Conservation (phyloP, 768 basidiomycete species). For the Mycena capillaripes region DNA sequence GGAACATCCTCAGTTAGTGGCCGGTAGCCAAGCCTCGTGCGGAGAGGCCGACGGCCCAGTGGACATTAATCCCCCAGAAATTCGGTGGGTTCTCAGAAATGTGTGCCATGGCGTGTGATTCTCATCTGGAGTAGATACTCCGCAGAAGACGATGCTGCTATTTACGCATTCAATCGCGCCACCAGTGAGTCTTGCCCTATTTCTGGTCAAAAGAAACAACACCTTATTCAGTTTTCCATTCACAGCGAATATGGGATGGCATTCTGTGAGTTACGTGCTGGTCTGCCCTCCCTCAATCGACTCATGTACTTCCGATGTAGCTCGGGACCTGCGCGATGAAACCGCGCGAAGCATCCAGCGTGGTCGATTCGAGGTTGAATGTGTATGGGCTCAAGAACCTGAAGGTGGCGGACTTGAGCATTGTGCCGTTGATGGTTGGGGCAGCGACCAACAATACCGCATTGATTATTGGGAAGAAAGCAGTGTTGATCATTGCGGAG, state of each 20-base stretch:
- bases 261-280: too few species aligned
- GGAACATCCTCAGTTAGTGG: background rate
- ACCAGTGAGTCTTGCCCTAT: background rate
- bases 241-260: conserved; percentile 13
- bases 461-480: too few species aligned
- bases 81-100: conserved; percentile 7
- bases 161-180: conserved; percentile 30
- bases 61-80: conserved; percentile 22
- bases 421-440: too few species aligned
- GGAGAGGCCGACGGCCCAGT: conserved; percentile 26
- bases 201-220: background rate
- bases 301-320: conserved; percentile 39
- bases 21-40: conserved; percentile 16
- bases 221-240: too few species aligned
- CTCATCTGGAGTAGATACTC: conserved; percentile 23
- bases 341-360: conserved; percentile 56
- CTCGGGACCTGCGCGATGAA: conserved; percentile 67
- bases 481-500: too few species aligned
- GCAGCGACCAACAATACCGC: too few species aligned
- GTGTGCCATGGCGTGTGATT: background rate
- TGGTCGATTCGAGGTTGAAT: conserved; percentile 60
- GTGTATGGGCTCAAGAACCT: conserved; percentile 61
- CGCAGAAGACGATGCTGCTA: conserved; percentile 34
- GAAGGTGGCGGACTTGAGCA: too few species aligned
- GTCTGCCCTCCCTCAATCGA: background rate